Percentiles rank a stretch among this genome's conserved stretches.
Conservation (phyloP, 257 asterid species). For the Schizonepeta tenuifolia region DNA sequence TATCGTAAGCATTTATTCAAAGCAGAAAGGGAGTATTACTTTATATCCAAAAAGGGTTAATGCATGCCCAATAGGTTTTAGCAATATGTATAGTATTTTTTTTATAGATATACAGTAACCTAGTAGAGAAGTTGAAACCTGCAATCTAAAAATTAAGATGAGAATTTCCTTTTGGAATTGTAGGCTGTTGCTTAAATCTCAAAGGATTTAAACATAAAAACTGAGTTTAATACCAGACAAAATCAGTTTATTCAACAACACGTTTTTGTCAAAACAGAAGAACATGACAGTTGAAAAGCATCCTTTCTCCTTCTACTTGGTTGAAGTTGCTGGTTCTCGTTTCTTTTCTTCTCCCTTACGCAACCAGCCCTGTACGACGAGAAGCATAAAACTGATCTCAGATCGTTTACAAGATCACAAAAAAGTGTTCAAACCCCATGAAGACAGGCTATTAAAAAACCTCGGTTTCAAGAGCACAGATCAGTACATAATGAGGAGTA, state of each 20-base stretch:
- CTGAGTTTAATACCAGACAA: neutral
- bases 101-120: too few species aligned
- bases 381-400: constrained; percentile 5
- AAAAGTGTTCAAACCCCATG: neutral
- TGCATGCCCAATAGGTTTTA: too few species aligned
- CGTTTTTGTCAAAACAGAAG: constrained; percentile 22
- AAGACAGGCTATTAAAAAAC: neutral
- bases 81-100: too few species aligned
- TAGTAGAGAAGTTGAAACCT: too few species aligned
- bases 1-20: too few species aligned
- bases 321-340: constrained; percentile 44
- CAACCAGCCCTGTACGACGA: constrained; percentile 51
- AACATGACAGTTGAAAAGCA: neutral
- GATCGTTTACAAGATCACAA: neutral
- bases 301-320: constrained; percentile 42
- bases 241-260: constrained; percentile 36
- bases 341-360: constrained; percentile 48
- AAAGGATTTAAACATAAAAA: neutral
- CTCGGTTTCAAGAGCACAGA: neutral
- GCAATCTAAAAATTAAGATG: too few species aligned
- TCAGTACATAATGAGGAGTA: neutral
- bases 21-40: too few species aligned
- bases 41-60: too few species aligned
- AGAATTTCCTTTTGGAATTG: neutral
- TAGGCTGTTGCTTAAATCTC: neutral